phyloP scores from a whole-genome alignment of 1,139 yeast species.

The Geotrichum bryndzae region DNA sequence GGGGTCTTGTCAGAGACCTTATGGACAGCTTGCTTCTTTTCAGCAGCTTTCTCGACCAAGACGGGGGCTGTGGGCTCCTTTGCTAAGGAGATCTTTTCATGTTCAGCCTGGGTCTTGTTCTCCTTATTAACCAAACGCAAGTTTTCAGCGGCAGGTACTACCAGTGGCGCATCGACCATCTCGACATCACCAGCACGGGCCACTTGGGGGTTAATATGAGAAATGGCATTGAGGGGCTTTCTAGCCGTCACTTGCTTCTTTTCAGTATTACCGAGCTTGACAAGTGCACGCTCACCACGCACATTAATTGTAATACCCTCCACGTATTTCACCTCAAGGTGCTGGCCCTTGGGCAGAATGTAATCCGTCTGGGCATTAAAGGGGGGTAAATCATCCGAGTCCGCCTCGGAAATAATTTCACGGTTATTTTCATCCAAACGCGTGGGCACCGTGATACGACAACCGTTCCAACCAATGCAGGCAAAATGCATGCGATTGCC shows the following conservation, averaged over 20 bases:
- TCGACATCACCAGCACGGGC: neutral
- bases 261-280: slow-evolving; percentile 46
- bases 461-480: slow-evolving; percentile 69
- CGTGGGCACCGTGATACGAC: slow-evolving; percentile 53
- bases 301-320: slow-evolving; percentile 57
- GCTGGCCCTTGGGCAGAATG: slow-evolving; percentile 42
- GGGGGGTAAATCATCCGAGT: slow-evolving; percentile 22
- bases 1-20: neutral
- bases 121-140: too few species aligned
- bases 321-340: slow-evolving; percentile 49
- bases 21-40: neutral
- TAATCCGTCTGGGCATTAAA: slow-evolving; percentile 36
- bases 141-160: neutral
- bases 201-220: neutral
- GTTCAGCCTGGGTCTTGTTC: too few species aligned
- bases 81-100: neutral
- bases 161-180: neutral
- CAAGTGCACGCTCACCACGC: slow-evolving; percentile 51
- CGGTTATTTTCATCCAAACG: slow-evolving; percentile 33
- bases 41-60: neutral
- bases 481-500: slow-evolving; percentile 36
- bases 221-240: neutral
- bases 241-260: neutral
- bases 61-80: neutral
- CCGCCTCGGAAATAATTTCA: slow-evolving; percentile 14